Percentiles rank a stretch among this genome's conserved stretches.
These are phyloP conservation scores for Acer yangbiense DNA, from an alignment of 345 rosid genomes.

Conservation along the genomic window DNA sequence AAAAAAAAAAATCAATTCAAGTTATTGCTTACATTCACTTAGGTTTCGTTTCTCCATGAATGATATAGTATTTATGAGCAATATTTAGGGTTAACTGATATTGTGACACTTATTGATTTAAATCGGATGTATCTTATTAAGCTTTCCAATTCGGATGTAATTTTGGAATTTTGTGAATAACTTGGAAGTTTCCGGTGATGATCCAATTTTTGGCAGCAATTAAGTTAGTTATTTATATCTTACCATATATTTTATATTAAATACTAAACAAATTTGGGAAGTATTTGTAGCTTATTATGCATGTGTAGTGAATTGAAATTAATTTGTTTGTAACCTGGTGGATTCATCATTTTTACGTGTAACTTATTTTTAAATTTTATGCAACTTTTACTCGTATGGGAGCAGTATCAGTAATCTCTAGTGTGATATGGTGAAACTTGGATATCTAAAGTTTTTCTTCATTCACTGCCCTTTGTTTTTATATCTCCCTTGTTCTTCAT, in stretches of 20 bases:
- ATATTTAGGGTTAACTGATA: not conserved
- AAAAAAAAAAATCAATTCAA: not conserved
- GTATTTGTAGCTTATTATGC: not conserved
- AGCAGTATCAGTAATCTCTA: too few relatives aligned
- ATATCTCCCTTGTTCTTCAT: too few relatives aligned
- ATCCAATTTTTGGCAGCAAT: not conserved
- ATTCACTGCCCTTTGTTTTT: too few relatives aligned
- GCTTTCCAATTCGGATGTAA: not conserved
- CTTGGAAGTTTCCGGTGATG: not conserved
- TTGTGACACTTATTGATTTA: not conserved
- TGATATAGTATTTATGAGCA: not conserved
- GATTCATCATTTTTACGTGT: not conserved
- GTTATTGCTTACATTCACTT: not conserved
- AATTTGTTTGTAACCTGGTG: not conserved
- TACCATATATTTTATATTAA: not conserved
- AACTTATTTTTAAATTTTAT: not conserved
- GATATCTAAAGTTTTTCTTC: too few relatives aligned
- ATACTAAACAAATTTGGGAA: not conserved
- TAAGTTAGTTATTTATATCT: not conserved
- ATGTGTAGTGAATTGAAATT: not conserved
- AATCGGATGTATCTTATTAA: not conserved
- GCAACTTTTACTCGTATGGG: too few relatives aligned
- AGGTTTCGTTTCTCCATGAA: not conserved
- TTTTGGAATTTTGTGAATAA: not conserved
- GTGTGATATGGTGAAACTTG: too few relatives aligned